These are phyloP conservation scores for Phytophthora tentaculata DNA, from an alignment of 352 stramenopile species.

Conservation along the genomic window DNA sequence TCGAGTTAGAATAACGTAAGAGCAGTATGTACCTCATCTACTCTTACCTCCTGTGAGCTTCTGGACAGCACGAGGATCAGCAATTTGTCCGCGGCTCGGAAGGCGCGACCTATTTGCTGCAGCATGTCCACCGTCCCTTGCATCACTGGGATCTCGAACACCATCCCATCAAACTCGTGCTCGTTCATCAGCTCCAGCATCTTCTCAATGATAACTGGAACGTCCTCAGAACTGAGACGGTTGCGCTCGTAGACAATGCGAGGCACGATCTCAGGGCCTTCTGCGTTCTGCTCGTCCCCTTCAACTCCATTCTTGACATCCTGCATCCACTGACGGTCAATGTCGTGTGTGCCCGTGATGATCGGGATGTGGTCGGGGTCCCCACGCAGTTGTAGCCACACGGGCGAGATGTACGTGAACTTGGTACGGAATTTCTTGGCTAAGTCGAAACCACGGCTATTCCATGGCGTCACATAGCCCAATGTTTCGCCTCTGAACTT, in stretches of 20 bases:
- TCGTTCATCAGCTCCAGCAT: constrained; percentile 49
- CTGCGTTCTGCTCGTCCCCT: constrained; percentile 8
- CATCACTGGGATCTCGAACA: constrained; percentile 81
- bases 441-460: constrained; percentile 77
- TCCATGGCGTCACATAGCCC: constrained; percentile 86
- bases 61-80: constrained; percentile 71
- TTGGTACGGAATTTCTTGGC: constrained; percentile 75
- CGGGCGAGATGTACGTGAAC: constrained; percentile 79
- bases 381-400: constrained; percentile 84
- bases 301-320: constrained; percentile 46
- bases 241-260: constrained; percentile 86
- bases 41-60: constrained; percentile 55
- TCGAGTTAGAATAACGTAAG: not conserved
- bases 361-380: constrained; percentile 52
- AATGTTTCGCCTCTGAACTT: constrained; percentile 63
- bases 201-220: constrained; percentile 58
- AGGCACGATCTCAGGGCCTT: constrained; percentile 63
- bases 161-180: constrained; percentile 70
- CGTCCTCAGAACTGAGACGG: constrained; percentile 51
- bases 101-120: constrained; percentile 55
- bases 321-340: constrained; percentile 63
- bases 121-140: constrained; percentile 69
- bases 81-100: constrained; percentile 54
- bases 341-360: constrained; percentile 76
- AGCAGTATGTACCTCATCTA: not conserved